These are phyloP conservation scores for Naganishia sp. DNA, from an alignment of 1,284 basidiomycete species.

Conservation along the genomic window DNA sequence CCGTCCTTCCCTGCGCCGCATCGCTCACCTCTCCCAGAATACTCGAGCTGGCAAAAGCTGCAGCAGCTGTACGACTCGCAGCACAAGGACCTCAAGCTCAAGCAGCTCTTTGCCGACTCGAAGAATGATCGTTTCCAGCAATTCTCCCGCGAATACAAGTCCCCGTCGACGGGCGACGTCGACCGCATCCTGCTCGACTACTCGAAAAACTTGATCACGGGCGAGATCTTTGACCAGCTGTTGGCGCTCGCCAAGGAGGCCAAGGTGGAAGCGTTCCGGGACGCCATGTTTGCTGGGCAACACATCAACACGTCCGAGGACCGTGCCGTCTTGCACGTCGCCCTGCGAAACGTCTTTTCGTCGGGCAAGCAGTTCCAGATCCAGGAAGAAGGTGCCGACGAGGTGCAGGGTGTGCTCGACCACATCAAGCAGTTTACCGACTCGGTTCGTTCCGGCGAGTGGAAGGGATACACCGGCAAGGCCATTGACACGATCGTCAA, in stretches of 20 bases:
- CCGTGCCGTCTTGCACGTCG: slow-evolving; percentile 92
- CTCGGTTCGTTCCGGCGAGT: slow-evolving; percentile 76
- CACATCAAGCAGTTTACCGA: slow-evolving; percentile 93
- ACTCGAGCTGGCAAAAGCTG: slow-evolving; percentile 87
- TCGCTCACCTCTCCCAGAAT: slow-evolving; percentile 60
- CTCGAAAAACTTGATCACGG: slow-evolving; percentile 93
- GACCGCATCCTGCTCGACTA: slow-evolving; percentile 89
- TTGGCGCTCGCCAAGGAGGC: slow-evolving; percentile 83
- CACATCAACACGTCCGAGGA: slow-evolving; percentile 99
- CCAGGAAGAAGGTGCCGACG: slow-evolving; percentile 75
- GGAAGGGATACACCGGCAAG: slow-evolving; percentile 98
- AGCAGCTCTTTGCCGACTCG: slow-evolving; percentile 88
- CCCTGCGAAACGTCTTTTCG: slow-evolving; percentile 80
- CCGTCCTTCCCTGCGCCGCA: not conserved
- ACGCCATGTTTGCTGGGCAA: slow-evolving; percentile 91
- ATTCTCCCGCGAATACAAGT: slow-evolving; percentile 77
- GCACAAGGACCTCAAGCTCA: slow-evolving; percentile 74
- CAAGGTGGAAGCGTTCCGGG: slow-evolving; percentile 76
- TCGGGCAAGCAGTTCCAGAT: slow-evolving; percentile 64
- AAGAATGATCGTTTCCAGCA: slow-evolving; percentile 75
- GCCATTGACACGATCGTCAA: slow-evolving; percentile 92
- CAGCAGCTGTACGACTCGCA: slow-evolving; percentile 79
- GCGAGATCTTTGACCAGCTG: slow-evolving; percentile 75
- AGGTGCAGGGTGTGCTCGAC: slow-evolving; percentile 78
- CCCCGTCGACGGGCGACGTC: slow-evolving; percentile 63